Conservation (phyloP, 1,284 basidiomycete species). For the Boletus calvinii region DNA sequence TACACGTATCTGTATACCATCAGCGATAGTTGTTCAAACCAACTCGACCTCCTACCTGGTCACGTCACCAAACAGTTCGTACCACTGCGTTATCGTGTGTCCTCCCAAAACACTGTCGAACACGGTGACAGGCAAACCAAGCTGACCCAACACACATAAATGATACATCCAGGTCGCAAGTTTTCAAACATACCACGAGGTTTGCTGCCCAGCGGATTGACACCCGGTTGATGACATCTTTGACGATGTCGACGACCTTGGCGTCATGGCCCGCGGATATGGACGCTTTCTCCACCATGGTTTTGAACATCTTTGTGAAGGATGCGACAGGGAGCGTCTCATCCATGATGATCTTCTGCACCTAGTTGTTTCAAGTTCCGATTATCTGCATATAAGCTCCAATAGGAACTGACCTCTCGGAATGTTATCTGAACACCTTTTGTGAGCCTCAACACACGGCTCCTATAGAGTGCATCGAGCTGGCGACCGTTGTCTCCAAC, state of each 20-base stretch:
- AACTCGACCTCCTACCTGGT: slow-evolving; percentile 40
- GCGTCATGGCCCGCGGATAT: slow-evolving; percentile 34
- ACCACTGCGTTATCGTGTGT: slow-evolving; percentile 50
- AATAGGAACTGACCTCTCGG: slow-evolving; percentile 20
- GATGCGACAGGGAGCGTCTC: slow-evolving; percentile 8
- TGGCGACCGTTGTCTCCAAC: background rate
- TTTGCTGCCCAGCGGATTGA: slow-evolving; percentile 67
- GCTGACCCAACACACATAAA: slow-evolving; percentile 34
- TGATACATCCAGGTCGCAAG: slow-evolving; percentile 10
- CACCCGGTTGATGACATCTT: slow-evolving; percentile 67
- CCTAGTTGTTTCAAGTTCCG: slow-evolving; percentile 9
- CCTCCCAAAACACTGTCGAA: slow-evolving; percentile 44
- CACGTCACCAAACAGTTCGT: slow-evolving; percentile 52
- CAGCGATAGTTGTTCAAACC: background rate
- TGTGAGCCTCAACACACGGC: slow-evolving; percentile 24
- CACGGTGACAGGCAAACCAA: slow-evolving; percentile 64
- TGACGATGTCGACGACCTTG: slow-evolving; percentile 63
- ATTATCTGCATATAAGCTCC: background rate
- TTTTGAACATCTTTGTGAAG: slow-evolving; percentile 14
- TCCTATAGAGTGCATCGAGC: slow-evolving; percentile 12
- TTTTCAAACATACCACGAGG: slow-evolving; percentile 48
- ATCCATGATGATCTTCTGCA: slow-evolving; percentile 12
- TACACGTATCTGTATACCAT: slow-evolving; percentile 54
- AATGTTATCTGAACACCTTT: slow-evolving; percentile 5
- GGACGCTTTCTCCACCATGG: slow-evolving; percentile 20